phyloP scores from a whole-genome alignment of 1,284 basidiomycete genomes.

The Ustanciosporium gigantosporum region DNA sequence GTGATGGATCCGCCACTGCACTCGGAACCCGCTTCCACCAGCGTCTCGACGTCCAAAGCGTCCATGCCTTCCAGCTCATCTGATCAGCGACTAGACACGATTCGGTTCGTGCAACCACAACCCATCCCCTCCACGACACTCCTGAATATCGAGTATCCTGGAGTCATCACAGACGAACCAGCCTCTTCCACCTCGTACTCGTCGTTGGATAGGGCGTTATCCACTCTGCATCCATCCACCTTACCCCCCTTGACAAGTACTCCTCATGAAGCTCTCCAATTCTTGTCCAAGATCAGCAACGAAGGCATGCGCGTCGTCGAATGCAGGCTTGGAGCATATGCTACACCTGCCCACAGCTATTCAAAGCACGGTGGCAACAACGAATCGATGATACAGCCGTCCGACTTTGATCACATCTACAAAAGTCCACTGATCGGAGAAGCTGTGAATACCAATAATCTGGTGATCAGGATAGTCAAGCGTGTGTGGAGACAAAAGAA shows the following conservation, averaged over 20 bases:
- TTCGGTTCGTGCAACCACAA: slow-evolving; percentile 12
- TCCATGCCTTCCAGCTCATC: no score
- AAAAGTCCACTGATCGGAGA: slow-evolving; percentile 33
- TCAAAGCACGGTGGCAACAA: neutral
- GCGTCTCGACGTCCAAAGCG: no score
- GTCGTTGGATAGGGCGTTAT: slow-evolving; percentile 44
- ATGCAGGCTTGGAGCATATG: slow-evolving; percentile 32
- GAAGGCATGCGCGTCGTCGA: slow-evolving; percentile 34
- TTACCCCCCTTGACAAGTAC: slow-evolving; percentile 26
- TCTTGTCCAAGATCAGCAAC: slow-evolving; percentile 32
- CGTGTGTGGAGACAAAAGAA: slow-evolving; percentile 43
- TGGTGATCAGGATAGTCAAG: slow-evolving; percentile 37
- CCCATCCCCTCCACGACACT: slow-evolving; percentile 33
- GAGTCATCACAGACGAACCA: slow-evolving; percentile 9
- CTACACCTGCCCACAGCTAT: neutral
- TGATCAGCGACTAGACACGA: no score
- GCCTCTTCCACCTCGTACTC: neutral
- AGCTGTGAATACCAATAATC: slow-evolving; percentile 32
- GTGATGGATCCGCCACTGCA: no score
- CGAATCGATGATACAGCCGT: no score
- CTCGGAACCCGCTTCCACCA: no score
- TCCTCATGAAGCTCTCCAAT: slow-evolving; percentile 37
- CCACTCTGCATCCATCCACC: slow-evolving; percentile 33
- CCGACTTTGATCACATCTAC: slow-evolving; percentile 15
- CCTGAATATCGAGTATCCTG: slow-evolving; percentile 54